A percentile compares a stretch with the other conserved stretches of the same genome.
phyloP scores from a whole-genome alignment of 257 asterid genomes.

The Lycium ferocissimum region DNA sequence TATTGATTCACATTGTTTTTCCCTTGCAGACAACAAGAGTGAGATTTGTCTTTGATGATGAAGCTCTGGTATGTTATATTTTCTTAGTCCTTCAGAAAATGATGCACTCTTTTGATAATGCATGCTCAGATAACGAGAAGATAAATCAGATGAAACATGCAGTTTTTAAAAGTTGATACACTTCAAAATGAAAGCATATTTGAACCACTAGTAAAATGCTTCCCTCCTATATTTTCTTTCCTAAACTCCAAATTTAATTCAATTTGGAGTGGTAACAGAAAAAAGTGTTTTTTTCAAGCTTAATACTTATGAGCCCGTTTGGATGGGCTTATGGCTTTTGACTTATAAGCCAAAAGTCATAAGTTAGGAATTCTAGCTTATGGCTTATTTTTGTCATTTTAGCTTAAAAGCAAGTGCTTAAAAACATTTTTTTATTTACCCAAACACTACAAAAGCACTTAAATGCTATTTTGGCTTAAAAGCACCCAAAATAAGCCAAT shows the following conservation, averaged over 20 bases:
- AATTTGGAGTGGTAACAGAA: background rate
- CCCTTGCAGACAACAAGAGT: conserved; percentile 81
- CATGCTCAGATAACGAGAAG: background rate
- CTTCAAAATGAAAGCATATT: background rate
- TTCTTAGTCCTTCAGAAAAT: conserved; percentile 28
- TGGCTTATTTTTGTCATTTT: no score
- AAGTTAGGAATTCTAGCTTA: no score
- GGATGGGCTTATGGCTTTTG: no score
- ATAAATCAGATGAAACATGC: background rate
- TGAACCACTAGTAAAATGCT: background rate
- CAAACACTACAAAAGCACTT: no score
- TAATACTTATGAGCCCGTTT: background rate
- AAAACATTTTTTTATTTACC: no score
- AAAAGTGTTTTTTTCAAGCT: background rate
- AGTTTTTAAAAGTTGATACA: background rate
- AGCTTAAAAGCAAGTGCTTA: no score
- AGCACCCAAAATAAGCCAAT: no score
- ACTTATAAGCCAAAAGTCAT: no score
- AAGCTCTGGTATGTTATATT: conserved; percentile 87
- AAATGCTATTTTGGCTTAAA: no score
- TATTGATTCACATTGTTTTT: background rate
- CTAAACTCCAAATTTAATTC: background rate
- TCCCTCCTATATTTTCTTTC: background rate
- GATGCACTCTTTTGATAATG: background rate
- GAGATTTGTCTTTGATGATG: conserved; percentile 81